Base-by-base conservation (phyloP, 495 filamentous ascomycete genomes). In the Margaritispora aquatica region DNA sequence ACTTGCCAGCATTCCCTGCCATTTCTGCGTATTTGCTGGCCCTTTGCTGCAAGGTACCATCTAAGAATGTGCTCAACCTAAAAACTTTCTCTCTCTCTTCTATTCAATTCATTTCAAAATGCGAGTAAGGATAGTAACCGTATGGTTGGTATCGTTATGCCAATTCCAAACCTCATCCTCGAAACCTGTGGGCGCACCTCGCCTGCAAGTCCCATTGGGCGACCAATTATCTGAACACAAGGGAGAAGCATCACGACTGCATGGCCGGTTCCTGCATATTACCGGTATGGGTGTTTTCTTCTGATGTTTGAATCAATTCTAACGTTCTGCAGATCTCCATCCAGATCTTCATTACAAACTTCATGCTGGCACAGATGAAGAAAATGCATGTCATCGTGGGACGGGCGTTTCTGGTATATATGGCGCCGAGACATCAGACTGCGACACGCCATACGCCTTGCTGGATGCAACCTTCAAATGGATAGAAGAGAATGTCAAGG, bases 381-480 rank as follows among this genome's bases (percentile, higher is more conserved):
- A 81, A 27, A 74, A 77, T 51, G 86, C 85, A 44, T 98, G 94
- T 73, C 94, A 98, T 71, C 81, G 86, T 23, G 86, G 84, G 48
- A 72, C 82, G 60, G 95, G 95, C 7, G 72, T 82, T 0, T 88
- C 94, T 11, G 93, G 92, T 23, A 75, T 80, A 22, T 90, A 89
- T 69, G 94, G 94, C 63, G 84, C 90, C 27, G 87, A 92, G 69
- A 89, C 87, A 1, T 84, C 88, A 3, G 89, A 90, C 55, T 99
- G 94, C 78, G 94, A 99, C 73, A 79, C 88, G 0, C 94, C 95
- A 0, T 69, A 83, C 50, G 71, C 84, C 0, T 81, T 99, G 10
- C 76, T 97, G 51, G 87, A 97, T 72, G 89, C 85, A 67, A 97
- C 95, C 0, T 92, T 97, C 70, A 79, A 84, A 59, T 99, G 94